A percentile compares a stretch with the other conserved stretches of the same genome.
Conservation (phyloP, 2,329 filamentous ascomycete species). For the Pezicula neosporulosa region DNA sequence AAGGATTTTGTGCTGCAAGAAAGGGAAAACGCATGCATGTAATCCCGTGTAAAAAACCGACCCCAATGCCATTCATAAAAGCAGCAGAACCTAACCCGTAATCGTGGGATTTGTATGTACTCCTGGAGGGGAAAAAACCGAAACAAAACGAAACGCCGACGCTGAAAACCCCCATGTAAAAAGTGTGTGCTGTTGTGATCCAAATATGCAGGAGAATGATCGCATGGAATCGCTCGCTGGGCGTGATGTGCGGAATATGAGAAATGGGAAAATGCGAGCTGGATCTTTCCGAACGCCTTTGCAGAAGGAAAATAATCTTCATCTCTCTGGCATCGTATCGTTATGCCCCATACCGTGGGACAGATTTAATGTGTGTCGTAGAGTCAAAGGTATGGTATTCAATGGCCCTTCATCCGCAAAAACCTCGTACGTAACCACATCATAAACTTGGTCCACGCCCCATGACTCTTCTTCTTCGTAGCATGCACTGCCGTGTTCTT, state of each 20-base stretch:
- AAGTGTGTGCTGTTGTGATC: conserved; percentile 1
- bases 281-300: too few species aligned
- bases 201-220: too few species aligned
- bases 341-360: not conserved
- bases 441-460: conserved; percentile 60
- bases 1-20: not conserved
- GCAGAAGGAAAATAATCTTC: too few species aligned
- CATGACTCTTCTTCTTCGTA: conserved; percentile 55
- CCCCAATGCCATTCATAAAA: not conserved
- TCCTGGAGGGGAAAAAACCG: not conserved
- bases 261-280: too few species aligned
- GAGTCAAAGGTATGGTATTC: not conserved
- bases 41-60: not conserved
- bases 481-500: conserved; percentile 6
- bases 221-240: not conserved
- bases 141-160: conserved; percentile 1
- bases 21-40: not conserved
- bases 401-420: conserved; percentile 31
- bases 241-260: not conserved
- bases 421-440: conserved; percentile 61
- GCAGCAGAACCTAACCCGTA: not conserved
- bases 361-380: not conserved
- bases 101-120: not conserved
- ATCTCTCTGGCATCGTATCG: too few species aligned
- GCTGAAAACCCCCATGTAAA: not conserved